Percentiles rank a stretch among this genome's conserved stretches.
Evolutionary conservation across 805 yeast species (phyloP).

Genomic region (Myxozyma geophila): DNA sequence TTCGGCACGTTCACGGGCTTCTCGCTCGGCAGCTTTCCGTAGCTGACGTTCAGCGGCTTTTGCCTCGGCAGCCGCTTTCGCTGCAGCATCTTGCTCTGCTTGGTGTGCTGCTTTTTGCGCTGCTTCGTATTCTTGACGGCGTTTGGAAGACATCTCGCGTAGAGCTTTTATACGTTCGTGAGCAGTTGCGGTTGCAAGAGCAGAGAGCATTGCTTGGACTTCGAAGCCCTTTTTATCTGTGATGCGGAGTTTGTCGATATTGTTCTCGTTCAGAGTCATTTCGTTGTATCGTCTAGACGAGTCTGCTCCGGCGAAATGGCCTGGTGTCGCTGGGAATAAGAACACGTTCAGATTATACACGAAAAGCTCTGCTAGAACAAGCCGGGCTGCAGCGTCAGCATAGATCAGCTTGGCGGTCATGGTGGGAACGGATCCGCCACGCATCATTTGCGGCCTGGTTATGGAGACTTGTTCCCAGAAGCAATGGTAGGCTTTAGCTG

Average conservation of each 20-base stretch:
- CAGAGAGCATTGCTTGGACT: slow-evolving; percentile 6
- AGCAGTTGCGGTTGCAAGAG: slow-evolving; percentile 8
- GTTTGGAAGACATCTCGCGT: neutral
- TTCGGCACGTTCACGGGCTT: neutral
- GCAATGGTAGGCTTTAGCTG: neutral
- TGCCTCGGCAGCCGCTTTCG: neutral
- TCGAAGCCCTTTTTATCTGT: slow-evolving; percentile 14
- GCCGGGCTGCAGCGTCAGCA: neutral
- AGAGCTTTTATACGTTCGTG: neutral
- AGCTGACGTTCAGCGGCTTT: neutral
- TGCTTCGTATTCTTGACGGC: neutral
- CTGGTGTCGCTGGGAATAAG: slow-evolving; percentile 5
- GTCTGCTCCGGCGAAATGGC: neutral
- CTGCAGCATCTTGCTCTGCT: neutral
- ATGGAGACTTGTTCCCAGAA: neutral
- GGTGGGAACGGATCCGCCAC: neutral
- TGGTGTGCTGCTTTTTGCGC: neutral
- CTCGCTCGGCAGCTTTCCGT: neutral
- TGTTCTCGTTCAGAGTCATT: neutral
- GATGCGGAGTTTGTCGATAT: slow-evolving; percentile 2
- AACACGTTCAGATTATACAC: slow-evolving; percentile 3
- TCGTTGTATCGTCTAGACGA: slow-evolving; percentile 5
- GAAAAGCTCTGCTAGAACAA: neutral
- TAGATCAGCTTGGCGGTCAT: slow-evolving; percentile 1
- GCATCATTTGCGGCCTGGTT: neutral